Evolutionary conservation across 495 filamentous ascomycete species (phyloP), one percentile per base, ranked within the genome.

Genomic region (Elasticomyces elasticus): DNA sequence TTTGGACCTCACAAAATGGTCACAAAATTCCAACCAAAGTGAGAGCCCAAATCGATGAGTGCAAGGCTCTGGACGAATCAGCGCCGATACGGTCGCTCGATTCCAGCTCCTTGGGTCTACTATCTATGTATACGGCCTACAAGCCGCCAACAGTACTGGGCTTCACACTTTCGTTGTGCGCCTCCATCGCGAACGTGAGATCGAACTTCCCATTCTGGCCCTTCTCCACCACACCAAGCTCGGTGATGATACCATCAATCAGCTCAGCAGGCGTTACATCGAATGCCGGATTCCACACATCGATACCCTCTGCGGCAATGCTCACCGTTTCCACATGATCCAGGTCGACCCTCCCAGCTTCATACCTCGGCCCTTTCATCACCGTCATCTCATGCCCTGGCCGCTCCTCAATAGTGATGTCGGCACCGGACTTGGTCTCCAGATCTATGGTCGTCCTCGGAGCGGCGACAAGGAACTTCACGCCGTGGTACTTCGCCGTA

Each of bases 221-320:
- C 70, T 87, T 92, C 63, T 89, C 83, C 10, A 88, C 81, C 15
- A 94, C 85, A 3, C 92, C 91, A 52, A 85, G 79, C 71, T 98
- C 92, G 0, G 92, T 97, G 49, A 96, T 85, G 59, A 98, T 86
- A 6, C 84, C 90, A 71, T 97, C 94, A 55, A 98, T 95, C 25
- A 96, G 72, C 41, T 76, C 75, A 27, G 82, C 73, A 0, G 92
- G 91, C 1, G 92, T 97, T 25, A 98, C 84, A 66, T 98, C 92
- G 63, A 98, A 98, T 19, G 89, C 84, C 25, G 94, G 92, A 63
- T 98, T 98, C 87, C 91, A 98, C 20, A 95, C 87, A 41, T 73
- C 72, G 41, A 95, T 92, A 1, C 79, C 78, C 58, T 83, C 76
- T 26, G 94, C 85, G 9, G 91, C 92, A 49, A 87, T 90, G 40